Evolutionary conservation across 2,329 filamentous ascomycete genomes (phyloP).

Genomic region (Fusarium sp.): DNA sequence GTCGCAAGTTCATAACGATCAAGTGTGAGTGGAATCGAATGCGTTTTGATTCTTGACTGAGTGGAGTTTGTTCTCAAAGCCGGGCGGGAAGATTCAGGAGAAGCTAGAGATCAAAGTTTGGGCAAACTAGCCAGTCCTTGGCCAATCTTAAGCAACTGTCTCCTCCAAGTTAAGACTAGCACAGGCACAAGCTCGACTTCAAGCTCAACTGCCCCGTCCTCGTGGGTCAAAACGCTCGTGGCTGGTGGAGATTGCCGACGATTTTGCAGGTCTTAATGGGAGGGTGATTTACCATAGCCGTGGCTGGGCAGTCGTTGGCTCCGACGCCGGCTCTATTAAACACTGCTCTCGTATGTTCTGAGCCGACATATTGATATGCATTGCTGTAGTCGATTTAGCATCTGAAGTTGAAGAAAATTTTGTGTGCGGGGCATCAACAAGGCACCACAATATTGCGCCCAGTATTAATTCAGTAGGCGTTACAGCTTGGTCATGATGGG

Average conservation of each 20-base stretch:
- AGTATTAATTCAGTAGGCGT: constrained; percentile 16
- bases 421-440: constrained; percentile 25
- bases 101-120: constrained; percentile 42
- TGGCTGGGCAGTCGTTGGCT: constrained; percentile 22
- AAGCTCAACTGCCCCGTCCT: constrained; percentile 24
- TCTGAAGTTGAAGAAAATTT: neutral
- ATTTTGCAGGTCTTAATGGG: constrained; percentile 22
- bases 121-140: constrained; percentile 10
- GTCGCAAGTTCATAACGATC: constrained; percentile 38
- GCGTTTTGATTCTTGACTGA: neutral
- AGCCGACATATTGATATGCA: neutral
- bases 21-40: constrained; percentile 41
- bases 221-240: constrained; percentile 32
- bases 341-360: neutral
- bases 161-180: constrained; percentile 21
- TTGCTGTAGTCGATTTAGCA: neutral
- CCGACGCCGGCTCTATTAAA: neutral
- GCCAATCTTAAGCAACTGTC: constrained; percentile 33
- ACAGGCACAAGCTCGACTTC: constrained; percentile 30
- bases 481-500: constrained; percentile 26
- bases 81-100: constrained; percentile 27
- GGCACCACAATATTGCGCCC: constrained; percentile 39
- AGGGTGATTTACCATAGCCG: constrained; percentile 27
- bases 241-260: constrained; percentile 37
- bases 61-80: constrained; percentile 36